phyloP scores from a whole-genome alignment of 164 flowering plant genomes.

The Liriodendron chinense region DNA sequence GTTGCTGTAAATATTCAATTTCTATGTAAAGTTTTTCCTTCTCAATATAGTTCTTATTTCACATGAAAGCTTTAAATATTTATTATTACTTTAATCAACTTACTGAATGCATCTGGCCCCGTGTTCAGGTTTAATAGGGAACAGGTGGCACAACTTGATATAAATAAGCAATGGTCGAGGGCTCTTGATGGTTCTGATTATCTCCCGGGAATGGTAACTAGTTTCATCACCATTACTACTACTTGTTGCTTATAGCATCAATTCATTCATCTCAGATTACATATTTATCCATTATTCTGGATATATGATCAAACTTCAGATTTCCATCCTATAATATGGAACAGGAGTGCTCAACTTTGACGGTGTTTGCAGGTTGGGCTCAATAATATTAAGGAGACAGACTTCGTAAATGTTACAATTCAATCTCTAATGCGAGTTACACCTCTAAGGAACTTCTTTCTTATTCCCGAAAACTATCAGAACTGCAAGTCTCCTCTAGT shows the following conservation, averaged over 20 bases:
- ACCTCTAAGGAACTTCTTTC: constrained; percentile 94
- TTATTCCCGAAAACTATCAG: constrained; percentile 83
- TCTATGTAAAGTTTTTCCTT: neutral
- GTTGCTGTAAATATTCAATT: neutral
- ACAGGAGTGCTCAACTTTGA: neutral
- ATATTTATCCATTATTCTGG: neutral
- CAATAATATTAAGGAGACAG: constrained; percentile 90
- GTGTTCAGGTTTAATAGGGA: constrained; percentile 61
- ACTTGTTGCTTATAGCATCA: neutral
- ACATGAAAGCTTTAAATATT: neutral
- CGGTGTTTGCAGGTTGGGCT: constrained; percentile 71
- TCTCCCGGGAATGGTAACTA: constrained; percentile 90
- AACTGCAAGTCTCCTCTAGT: constrained; percentile 88
- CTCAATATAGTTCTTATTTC: neutral
- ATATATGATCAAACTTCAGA: neutral
- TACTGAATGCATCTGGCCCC: neutral
- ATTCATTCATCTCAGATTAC: too few species aligned
- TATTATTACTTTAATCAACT: neutral
- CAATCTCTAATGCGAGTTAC: constrained; percentile 97
- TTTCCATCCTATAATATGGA: neutral
- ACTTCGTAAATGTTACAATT: constrained; percentile 93
- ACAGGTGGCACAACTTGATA: constrained; percentile 78
- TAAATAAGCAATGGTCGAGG: constrained; percentile 86
- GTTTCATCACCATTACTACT: neutral
- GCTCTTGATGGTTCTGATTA: constrained; percentile 99